These are phyloP conservation scores for Flaveria floridana DNA, from an alignment of 140 eudicot species.

Conservation along the genomic window DNA sequence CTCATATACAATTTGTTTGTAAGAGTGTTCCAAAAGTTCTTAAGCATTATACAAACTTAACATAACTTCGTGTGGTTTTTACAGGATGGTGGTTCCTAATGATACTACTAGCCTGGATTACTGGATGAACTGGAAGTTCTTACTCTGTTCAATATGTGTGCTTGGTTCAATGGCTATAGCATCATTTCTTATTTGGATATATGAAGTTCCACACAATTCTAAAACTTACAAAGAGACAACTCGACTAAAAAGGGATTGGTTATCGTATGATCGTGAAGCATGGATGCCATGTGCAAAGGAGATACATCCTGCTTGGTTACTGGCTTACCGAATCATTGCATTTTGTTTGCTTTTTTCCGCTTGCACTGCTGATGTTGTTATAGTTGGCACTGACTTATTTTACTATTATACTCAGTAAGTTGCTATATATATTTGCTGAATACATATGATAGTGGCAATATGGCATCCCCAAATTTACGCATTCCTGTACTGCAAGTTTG, in stretches of 20 bases:
- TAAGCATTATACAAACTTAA: constrained; percentile 18
- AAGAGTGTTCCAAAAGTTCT: neutral
- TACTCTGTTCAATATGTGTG: constrained; percentile 61
- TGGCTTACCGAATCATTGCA: constrained; percentile 61
- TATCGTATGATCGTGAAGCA: constrained; percentile 51
- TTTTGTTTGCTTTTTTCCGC: constrained; percentile 57
- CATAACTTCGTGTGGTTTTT: constrained; percentile 22
- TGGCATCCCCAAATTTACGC: constrained; percentile 1
- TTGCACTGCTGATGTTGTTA: constrained; percentile 51
- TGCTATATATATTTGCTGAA: constrained; percentile 2
- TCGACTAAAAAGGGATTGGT: constrained; percentile 37
- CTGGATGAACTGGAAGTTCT: constrained; percentile 85
- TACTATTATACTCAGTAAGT: constrained; percentile 92
- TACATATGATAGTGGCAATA: constrained; percentile 10
- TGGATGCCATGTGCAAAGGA: constrained; percentile 86
- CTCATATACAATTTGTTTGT: neutral
- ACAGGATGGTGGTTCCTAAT: constrained; percentile 56
- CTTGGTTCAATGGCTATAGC: constrained; percentile 55
- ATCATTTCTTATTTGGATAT: constrained; percentile 49
- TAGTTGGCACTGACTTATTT: constrained; percentile 54
- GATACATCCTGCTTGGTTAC: constrained; percentile 69
- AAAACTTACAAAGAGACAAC: constrained; percentile 40
- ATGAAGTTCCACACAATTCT: constrained; percentile 44
- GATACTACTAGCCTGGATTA: constrained; percentile 66
- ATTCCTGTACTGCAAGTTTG: constrained; percentile 23